phyloP scores from a whole-genome alignment of 345 rosid genomes.

The Eucalyptus regnans region DNA sequence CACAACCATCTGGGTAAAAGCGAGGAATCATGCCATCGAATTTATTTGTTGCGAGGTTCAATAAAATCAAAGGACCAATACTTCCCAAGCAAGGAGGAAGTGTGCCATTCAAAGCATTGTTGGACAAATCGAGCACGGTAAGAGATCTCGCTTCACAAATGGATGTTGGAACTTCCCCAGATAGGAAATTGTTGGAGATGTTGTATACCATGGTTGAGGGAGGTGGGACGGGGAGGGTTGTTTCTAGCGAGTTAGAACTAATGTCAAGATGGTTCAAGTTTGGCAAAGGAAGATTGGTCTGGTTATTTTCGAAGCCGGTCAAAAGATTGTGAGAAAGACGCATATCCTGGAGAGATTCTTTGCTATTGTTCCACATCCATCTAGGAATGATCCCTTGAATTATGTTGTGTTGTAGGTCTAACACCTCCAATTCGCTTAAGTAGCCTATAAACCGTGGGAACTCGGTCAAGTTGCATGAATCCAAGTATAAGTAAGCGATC shows the following conservation, averaged over 20 bases:
- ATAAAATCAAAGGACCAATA: neutral
- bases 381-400: neutral
- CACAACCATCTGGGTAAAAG: neutral
- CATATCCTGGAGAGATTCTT: accelerated
- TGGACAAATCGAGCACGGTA: neutral
- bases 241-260: neutral
- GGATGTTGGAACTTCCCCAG: neutral
- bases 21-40: neutral
- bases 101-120: neutral
- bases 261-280: neutral
- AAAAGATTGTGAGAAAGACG: neutral
- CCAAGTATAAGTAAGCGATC: neutral
- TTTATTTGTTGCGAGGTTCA: neutral
- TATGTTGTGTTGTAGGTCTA: neutral
- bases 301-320: neutral
- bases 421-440: accelerated
- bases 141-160: neutral
- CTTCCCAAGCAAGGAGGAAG: neutral
- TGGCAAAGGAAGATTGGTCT: neutral
- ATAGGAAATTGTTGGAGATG: neutral
- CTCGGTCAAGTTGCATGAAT: neutral
- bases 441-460: neutral
- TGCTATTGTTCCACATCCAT: neutral
- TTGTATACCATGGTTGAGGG: accelerated
- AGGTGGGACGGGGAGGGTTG: neutral